Evolutionary conservation across 768 basidiomycete genomes (phyloP), one percentile per base, ranked within the genome.

Genomic region (Lentinula guzmanii): DNA sequence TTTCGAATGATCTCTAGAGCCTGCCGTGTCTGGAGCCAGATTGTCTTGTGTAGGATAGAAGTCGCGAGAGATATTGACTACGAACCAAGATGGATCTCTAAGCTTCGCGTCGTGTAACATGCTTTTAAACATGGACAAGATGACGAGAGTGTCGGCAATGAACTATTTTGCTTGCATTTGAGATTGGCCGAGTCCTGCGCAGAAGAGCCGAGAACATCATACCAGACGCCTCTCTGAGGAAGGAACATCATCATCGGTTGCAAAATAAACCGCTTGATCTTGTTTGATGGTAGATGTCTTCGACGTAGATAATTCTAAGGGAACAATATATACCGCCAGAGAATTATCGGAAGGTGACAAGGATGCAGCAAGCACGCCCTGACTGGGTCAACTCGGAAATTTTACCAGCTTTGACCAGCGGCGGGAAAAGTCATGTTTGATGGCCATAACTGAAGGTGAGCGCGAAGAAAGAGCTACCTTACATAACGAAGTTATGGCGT

Each of bases 281-380:
- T 28, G 28, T 28, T 28, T 67, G 52, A 37, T 60, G 51, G 52
- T 43, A 62, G 63, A 61, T 61, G 63, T 65, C 57, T 69, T 52
- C 45, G 61, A 65, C 24, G 70, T 62, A 21, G 69, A 67, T 63
- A 66, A 62, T 70, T 75, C 66, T 34, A 71, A 67, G 62, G 63
- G 72, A 42, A 79, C 75, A 39, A 85, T 74, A 69, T 81, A 88
- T 11, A 87, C 74, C 1, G 83, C 84, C 31, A 88, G 65, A 5
- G 86, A 82, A 63, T 84, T 83, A 68, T 87, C 83, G 63, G 82
- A 71, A 34, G 88, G 86, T 16, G 87, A 90, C 24, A 81, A 69
- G 0, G 80, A 66, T 13, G 76, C 73, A 8, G 78, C 78, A 21
- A 91, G 82, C 83, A 66, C 83, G 82, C 7, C 87, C 85, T 9